A percentile compares a stretch with the other conserved stretches of the same genome.
Evolutionary conservation across 257 asterid genomes (phyloP).

Genomic region (Penstemon davidsonii): DNA sequence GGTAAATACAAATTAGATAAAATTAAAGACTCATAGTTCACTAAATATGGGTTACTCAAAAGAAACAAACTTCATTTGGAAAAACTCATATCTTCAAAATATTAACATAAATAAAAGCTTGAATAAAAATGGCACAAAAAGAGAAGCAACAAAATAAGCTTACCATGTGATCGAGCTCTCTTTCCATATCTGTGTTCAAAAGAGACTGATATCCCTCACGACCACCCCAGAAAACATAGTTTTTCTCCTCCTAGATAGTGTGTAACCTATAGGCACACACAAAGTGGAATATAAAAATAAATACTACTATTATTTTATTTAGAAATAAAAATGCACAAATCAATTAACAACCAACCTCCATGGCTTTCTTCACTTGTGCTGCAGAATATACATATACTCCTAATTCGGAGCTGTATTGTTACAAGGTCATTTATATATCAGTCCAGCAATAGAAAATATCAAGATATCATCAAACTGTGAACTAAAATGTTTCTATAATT

Average conservation of each 20-base stretch:
- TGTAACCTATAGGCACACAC: conserved; percentile 60
- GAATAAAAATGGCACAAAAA: neutral
- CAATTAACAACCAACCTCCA: conserved; percentile 59
- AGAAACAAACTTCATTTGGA: neutral
- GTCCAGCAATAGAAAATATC: conserved; percentile 4
- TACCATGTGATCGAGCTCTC: conserved; percentile 93
- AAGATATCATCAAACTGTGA: neutral
- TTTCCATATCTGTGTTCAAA: conserved; percentile 94
- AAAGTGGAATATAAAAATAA: conserved; percentile 3
- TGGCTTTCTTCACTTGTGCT: conserved; percentile 96
- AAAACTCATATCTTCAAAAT: neutral
- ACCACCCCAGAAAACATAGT: conserved; percentile 98
- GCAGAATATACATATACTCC: conserved; percentile 78
- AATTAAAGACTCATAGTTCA: neutral
- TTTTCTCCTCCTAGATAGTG: conserved; percentile 98
- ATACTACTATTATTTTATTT: conserved; percentile 7
- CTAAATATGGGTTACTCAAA: neutral
- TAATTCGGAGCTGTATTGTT: conserved; percentile 68
- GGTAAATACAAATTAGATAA: neutral
- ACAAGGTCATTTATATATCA: conserved; percentile 12
- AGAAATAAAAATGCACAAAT: conserved; percentile 11
- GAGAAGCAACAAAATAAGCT: conserved; percentile 9
- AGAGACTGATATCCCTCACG: conserved; percentile 98
- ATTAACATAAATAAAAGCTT: neutral
- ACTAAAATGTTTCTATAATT: conserved; percentile 9